These are phyloP conservation scores for Boletellus ananas DNA, from an alignment of 768 basidiomycete species.

Conservation along the genomic window DNA sequence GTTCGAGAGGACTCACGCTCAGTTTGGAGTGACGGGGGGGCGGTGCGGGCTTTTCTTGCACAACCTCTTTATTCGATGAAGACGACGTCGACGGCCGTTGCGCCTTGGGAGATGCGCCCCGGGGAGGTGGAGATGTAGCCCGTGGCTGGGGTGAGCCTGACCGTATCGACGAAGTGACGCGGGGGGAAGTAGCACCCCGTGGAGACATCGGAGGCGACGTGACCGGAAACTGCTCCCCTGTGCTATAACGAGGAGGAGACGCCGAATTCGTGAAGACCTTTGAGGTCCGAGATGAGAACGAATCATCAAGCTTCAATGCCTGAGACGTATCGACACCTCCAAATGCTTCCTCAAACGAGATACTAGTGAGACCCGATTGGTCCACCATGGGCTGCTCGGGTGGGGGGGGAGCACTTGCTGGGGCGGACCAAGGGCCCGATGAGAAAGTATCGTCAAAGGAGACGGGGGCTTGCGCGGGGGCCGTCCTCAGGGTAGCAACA, in stretches of 20 bases:
- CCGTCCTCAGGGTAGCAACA: slow-evolving; percentile 11
- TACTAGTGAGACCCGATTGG: slow-evolving; percentile 12
- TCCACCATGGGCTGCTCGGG: slow-evolving; percentile 13
- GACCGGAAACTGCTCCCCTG: slow-evolving; percentile 33
- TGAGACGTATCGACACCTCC: slow-evolving; percentile 40
- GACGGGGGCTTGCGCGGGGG: slow-evolving; percentile 24
- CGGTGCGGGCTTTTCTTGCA: slow-evolving; percentile 54
- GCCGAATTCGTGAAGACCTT: slow-evolving; percentile 26
- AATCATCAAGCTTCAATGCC: slow-evolving; percentile 38
- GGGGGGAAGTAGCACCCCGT: slow-evolving; percentile 30
- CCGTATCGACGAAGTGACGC: slow-evolving; percentile 26
- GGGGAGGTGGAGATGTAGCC: slow-evolving; percentile 46
- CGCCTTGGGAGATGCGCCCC: slow-evolving; percentile 51
- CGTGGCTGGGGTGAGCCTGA: slow-evolving; percentile 43
- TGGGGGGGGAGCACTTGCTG: slow-evolving; percentile 6
- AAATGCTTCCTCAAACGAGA: slow-evolving; percentile 58
- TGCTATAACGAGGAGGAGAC: slow-evolving; percentile 13
- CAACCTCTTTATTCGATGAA: slow-evolving; percentile 48
- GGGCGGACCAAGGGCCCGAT: slow-evolving; percentile 16
- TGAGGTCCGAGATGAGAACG: slow-evolving; percentile 36
- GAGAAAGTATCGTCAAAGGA: slow-evolving; percentile 51
- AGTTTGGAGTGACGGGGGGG: slow-evolving; percentile 63
- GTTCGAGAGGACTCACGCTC: slow-evolving; percentile 52
- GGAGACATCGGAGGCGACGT: slow-evolving; percentile 42
- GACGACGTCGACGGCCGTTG: slow-evolving; percentile 56